Base-by-base conservation (phyloP, 1,139 yeast genomes). In the Kodamaea sp. region DNA sequence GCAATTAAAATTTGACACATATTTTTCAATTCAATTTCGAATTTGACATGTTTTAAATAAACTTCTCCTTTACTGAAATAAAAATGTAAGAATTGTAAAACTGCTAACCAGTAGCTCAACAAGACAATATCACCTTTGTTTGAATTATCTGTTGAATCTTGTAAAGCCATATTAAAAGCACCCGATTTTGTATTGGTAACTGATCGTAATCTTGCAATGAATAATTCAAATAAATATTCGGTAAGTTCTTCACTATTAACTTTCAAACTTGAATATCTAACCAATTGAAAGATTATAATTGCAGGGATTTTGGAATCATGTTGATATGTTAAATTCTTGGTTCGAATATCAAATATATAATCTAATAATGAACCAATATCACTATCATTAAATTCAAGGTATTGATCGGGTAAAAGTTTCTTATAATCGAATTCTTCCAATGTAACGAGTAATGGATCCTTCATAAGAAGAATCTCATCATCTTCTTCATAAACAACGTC, bases 81-180 rank as follows among this genome's bases (percentile, higher is more conserved):
- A 53, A 79, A 84, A 53, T 80, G 84, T 39, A 84, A 58, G 50
- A 80, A 82, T 47, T 83, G 84, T 31, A 82, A 55, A 8, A 79
- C 79, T 4, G 88, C 75, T 30, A 84, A 68, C 90, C 92, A 84
- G 54, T 83, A 84, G 45, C 90, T 81, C 41, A 81, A 71, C 28
- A 74, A 58, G 7, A 84, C 86, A 40, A 84, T 81, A 54, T 84
- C 90, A 20, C 85, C 83, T 7, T 71, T 62, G 1, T 76, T 76
- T 6, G 31, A 24, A 4, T 28, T 24, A 9, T 26, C 22, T 10
- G 15, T 24, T 15, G 28, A 12, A 10, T 52, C 48, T 36, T 59
- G 62, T 11, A 59, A 52, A 6, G 71, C 70, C 59, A 71, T 65
- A 46, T 71, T 75, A 43, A 77, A 72, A 4, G 77, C 78, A 0